Percentiles rank a stretch among this genome's conserved stretches.
Conservation (phyloP, 768 basidiomycete genomes). For the Trametes meyenii region DNA sequence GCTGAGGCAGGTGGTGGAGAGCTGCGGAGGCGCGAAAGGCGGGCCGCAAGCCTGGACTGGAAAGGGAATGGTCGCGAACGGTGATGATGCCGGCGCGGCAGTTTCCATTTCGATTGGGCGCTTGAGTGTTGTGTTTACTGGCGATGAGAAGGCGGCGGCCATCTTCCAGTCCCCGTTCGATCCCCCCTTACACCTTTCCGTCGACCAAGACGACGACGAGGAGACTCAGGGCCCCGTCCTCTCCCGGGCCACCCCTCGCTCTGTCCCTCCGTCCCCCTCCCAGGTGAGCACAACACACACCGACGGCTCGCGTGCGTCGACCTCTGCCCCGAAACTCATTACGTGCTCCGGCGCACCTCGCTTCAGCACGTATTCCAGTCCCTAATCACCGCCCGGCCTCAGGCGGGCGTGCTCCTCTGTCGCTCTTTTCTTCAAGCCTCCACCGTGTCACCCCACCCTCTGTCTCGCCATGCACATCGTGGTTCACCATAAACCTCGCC, state of each 20-base stretch:
- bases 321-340: conserved; percentile 5
- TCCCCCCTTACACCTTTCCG: conserved; percentile 8
- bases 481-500: conserved; percentile 12
- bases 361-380: conserved; percentile 15
- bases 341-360: conserved; percentile 7
- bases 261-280: background rate
- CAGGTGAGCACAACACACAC: conserved; percentile 8
- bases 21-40: background rate
- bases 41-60: background rate
- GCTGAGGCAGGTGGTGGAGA: background rate
- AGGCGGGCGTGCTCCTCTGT: conserved; percentile 18
- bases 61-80: conserved; percentile 3
- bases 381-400: conserved; percentile 19
- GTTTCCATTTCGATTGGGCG: conserved; percentile 19
- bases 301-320: background rate
- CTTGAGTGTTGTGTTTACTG: background rate
- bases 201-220: conserved; percentile 25
- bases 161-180: background rate
- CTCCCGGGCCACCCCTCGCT: background rate
- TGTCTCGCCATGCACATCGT: conserved; percentile 20
- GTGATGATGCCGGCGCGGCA: conserved; percentile 23
- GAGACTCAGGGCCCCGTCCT: conserved; percentile 7
- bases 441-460: conserved; percentile 14
- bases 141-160: background rate
- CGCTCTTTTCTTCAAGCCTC: conserved; percentile 25